A percentile compares a stretch with the other conserved stretches of the same genome.
These are phyloP conservation scores for Candolleomyces efflorescens DNA, from an alignment of 768 basidiomycete species.

Conservation along the genomic window DNA sequence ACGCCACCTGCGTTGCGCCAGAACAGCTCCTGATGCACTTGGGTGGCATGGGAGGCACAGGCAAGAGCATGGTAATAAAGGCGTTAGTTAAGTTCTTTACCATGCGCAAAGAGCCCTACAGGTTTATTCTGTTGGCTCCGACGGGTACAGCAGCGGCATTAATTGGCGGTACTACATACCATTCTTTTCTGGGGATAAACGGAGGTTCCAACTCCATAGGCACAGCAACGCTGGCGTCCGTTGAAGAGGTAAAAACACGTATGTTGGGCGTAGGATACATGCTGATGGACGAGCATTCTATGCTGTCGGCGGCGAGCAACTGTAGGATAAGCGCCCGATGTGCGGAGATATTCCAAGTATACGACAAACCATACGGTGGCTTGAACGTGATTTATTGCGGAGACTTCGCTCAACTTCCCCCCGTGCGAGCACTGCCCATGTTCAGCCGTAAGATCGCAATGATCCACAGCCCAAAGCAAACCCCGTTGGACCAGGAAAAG, in stretches of 20 bases:
- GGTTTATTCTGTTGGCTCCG: conserved; percentile 13
- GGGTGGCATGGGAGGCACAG: conserved; percentile 24
- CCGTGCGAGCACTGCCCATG: not conserved
- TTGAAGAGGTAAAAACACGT: not conserved
- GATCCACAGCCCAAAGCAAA: too few relatives aligned
- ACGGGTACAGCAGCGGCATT: conserved; percentile 16
- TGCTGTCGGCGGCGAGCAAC: conserved; percentile 11
- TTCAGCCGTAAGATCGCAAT: not conserved
- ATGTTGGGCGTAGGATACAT: conserved; percentile 10
- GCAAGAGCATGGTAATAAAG: conserved; percentile 16
- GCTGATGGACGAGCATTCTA: conserved; percentile 15
- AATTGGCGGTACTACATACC: conserved; percentile 16
- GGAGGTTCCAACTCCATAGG: too few relatives aligned
- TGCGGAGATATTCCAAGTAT: not conserved
- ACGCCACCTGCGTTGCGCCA: conserved; percentile 1
- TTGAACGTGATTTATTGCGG: not conserved
- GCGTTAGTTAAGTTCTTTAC: conserved; percentile 12
- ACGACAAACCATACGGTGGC: conserved; percentile 8
- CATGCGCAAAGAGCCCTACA: not conserved
- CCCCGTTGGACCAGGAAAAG: too few relatives aligned
- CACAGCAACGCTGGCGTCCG: not conserved
- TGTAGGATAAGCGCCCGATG: conserved; percentile 8
- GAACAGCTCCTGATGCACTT: conserved; percentile 20
- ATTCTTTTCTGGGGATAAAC: conserved; percentile 17
- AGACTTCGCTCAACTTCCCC: conserved; percentile 6